Conservation (phyloP, 1,284 basidiomycete species). For the Trametes sp. region DNA sequence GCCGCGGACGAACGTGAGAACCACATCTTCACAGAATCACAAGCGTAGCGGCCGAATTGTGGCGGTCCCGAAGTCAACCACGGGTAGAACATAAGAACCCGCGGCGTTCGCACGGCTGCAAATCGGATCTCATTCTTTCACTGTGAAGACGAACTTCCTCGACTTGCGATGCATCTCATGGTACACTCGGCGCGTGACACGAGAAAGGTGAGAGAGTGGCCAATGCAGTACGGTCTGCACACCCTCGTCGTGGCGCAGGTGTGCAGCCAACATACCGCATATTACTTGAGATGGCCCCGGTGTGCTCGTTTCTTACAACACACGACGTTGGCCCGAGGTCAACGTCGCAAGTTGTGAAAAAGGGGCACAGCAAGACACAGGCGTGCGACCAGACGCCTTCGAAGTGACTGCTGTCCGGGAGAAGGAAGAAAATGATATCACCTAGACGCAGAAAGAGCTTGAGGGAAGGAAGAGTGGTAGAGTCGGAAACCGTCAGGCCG, state of each 20-base stretch:
- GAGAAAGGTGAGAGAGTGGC: neutral
- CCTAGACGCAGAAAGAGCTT: too few relatives aligned
- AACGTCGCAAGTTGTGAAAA: constrained; percentile 1
- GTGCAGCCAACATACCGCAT: neutral
- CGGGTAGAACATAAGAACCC: too few relatives aligned
- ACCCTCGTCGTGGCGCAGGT: neutral
- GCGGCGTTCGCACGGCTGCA: too few relatives aligned
- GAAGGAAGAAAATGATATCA: too few relatives aligned
- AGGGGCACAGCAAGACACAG: neutral
- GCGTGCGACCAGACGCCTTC: neutral
- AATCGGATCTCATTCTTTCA: too few relatives aligned
- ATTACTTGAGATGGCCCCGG: neutral
- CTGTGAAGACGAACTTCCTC: too few relatives aligned
- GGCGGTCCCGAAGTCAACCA: too few relatives aligned
- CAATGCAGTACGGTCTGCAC: neutral
- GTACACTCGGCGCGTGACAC: neutral
- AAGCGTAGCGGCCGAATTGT: too few relatives aligned
- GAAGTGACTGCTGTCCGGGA: neutral
- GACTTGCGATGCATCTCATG: neutral
- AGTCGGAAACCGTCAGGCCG: too few relatives aligned
- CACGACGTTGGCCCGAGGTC: neutral
- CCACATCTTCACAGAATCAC: too few relatives aligned
- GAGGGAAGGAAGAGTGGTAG: neutral
- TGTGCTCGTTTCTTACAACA: neutral
- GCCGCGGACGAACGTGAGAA: too few relatives aligned